phyloP scores from a whole-genome alignment of 371 early-diverging fungal genomes.

The Mucor lusitanicus region DNA sequence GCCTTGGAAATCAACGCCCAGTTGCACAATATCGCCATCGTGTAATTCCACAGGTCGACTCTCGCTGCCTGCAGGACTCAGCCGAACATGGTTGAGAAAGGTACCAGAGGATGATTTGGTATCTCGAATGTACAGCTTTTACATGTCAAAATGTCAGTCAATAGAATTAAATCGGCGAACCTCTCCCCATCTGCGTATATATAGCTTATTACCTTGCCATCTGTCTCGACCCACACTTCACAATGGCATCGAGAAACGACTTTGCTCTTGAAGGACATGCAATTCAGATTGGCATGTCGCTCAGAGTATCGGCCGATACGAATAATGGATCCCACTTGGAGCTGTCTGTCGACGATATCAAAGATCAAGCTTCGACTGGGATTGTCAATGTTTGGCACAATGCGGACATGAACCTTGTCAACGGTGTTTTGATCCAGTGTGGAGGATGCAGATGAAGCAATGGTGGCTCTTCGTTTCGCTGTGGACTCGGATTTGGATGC shows the following conservation, averaged over 20 bases:
- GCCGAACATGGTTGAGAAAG: conserved; percentile 90
- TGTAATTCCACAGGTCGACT: conserved; percentile 80
- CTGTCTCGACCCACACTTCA: conserved; percentile 83
- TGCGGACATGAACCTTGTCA: conserved; percentile 62
- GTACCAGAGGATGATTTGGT: conserved; percentile 95
- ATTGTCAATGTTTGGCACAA: conserved; percentile 78
- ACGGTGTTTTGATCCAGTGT: not conserved
- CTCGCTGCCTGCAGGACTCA: conserved; percentile 88
- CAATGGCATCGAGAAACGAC: conserved; percentile 94
- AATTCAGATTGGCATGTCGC: conserved; percentile 58
- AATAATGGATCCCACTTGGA: conserved; percentile 68
- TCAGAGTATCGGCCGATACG: conserved; percentile 86
- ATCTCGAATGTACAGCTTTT: conserved; percentile 54
- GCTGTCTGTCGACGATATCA: conserved; percentile 81
- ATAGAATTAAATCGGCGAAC: not conserved
- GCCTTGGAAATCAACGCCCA: conserved; percentile 97
- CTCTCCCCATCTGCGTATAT: too few relatives aligned
- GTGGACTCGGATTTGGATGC: not conserved
- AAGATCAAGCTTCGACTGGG: conserved; percentile 76
- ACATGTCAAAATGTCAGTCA: conserved; percentile 2
- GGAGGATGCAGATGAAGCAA: conserved; percentile 5
- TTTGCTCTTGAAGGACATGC: conserved; percentile 89
- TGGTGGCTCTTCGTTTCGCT: not conserved
- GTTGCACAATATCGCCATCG: conserved; percentile 91
- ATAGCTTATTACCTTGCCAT: conserved; percentile 76